These are phyloP conservation scores for Pyronema omphalodes DNA, from an alignment of 495 filamentous ascomycete species.

Conservation along the genomic window DNA sequence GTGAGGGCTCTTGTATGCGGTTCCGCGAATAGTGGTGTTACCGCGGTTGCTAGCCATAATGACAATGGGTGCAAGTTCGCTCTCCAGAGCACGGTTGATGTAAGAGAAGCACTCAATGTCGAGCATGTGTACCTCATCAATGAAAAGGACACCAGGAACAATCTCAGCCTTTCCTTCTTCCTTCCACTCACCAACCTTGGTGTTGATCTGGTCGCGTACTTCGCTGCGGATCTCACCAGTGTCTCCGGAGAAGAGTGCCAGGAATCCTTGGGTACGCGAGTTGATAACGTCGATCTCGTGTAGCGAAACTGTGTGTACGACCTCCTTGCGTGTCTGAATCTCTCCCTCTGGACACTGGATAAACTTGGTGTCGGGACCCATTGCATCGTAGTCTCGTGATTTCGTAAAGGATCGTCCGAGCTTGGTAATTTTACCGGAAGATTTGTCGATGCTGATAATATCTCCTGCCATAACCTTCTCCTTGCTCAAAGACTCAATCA, in stretches of 20 bases:
- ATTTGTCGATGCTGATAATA: constrained; percentile 96
- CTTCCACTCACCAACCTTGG: constrained; percentile 94
- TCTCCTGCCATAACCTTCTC: constrained; percentile 90
- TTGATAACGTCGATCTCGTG: constrained; percentile 96
- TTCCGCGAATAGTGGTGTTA: constrained; percentile 71
- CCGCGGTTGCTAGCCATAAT: constrained; percentile 95
- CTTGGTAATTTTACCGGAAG: constrained; percentile 90
- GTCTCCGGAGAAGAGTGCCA: background rate
- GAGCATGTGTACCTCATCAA: constrained; percentile 98
- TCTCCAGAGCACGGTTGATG: constrained; percentile 89
- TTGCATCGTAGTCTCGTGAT: constrained; percentile 92
- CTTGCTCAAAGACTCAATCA: constrained; percentile 96
- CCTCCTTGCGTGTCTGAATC: constrained; percentile 99
- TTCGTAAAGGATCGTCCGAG: constrained; percentile 91
- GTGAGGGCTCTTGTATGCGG: constrained; percentile 67
- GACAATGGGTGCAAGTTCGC: constrained; percentile 81
- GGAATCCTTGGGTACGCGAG: constrained; percentile 44
- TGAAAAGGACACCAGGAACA: constrained; percentile 91
- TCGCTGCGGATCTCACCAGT: constrained; percentile 41
- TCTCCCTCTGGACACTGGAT: constrained; percentile 74
- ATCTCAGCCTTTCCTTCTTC: constrained; percentile 96
- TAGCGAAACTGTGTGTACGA: constrained; percentile 95
- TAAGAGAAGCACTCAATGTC: constrained; percentile 98
- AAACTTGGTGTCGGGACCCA: constrained; percentile 95
- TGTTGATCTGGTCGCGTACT: constrained; percentile 87